A percentile compares a stretch with the other conserved stretches of the same genome.
Conservation (phyloP, 148 eudicot genomes). For the Rheum nobile region DNA sequence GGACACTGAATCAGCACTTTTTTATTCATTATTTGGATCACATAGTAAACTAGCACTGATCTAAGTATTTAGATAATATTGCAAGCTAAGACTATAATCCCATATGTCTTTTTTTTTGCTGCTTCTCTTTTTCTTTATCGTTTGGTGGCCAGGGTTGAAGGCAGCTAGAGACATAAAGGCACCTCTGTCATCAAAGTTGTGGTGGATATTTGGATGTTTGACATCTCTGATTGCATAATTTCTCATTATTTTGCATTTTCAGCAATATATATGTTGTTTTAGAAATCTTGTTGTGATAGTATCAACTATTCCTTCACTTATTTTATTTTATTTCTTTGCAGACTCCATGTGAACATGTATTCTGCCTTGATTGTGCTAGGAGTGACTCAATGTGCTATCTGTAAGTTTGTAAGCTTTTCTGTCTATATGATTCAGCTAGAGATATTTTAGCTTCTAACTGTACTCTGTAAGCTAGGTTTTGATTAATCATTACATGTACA, state of each 20-base stretch:
- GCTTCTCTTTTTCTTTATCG: neutral
- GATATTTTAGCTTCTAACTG: neutral
- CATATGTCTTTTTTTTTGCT: no score
- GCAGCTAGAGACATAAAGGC: neutral
- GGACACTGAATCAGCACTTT: neutral
- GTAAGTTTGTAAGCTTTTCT: constrained; percentile 34
- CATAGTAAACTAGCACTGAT: neutral
- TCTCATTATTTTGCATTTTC: neutral
- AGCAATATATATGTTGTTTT: neutral
- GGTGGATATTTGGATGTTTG: neutral
- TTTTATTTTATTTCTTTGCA: constrained; percentile 50
- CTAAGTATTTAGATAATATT: no score
- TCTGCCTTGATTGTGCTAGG: constrained; percentile 96
- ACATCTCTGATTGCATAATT: neutral
- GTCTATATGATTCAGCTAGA: neutral
- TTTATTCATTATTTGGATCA: neutral
- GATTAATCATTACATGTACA: neutral
- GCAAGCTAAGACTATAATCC: no score
- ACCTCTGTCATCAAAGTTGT: neutral
- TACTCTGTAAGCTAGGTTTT: neutral
- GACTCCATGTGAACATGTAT: constrained; percentile 97
- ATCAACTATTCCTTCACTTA: no score
- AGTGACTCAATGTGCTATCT: constrained; percentile 95
- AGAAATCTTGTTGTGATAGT: no score
- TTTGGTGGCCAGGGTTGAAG: neutral